Evolutionary conservation across 2,329 filamentous ascomycete species (phyloP).

Genomic region (Peltaster fructicola): DNA sequence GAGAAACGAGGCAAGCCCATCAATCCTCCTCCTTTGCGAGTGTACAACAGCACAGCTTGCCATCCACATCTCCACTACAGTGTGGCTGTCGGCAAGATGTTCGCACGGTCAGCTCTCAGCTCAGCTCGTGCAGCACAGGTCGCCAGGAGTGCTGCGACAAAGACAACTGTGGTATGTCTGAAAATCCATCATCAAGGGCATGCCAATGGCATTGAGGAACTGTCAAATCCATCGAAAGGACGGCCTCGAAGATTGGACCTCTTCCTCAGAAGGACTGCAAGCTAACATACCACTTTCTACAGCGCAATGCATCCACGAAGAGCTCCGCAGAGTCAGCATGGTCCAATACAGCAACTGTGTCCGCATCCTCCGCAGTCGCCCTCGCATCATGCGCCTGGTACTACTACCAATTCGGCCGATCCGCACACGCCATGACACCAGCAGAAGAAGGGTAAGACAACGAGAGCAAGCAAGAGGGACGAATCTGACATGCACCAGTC

Average conservation of each 20-base stretch:
- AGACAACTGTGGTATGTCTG: constrained; percentile 27
- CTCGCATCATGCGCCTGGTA: constrained; percentile 90
- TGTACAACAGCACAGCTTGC: no score
- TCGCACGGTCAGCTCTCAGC: constrained; percentile 83
- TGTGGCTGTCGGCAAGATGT: constrained; percentile 71
- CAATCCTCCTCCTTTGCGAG: no score
- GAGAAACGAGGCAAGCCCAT: no score
- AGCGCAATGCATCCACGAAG: constrained; percentile 51
- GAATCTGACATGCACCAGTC: constrained; percentile 35
- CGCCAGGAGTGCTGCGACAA: constrained; percentile 44
- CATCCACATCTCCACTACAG: no score
- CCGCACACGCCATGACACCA: constrained; percentile 75
- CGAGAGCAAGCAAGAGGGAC: constrained; percentile 1
- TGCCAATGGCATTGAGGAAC: constrained; percentile 1
- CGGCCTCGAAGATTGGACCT: constrained; percentile 1
- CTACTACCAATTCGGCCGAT: constrained; percentile 85
- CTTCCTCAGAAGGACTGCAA: constrained; percentile 5
- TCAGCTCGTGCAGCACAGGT: constrained; percentile 71
- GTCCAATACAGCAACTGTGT: constrained; percentile 71
- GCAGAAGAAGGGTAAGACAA: constrained; percentile 90
- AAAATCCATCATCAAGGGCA: constrained; percentile 1
- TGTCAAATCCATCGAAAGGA: constrained; percentile 1
- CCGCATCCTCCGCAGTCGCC: constrained; percentile 71
- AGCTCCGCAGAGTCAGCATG: constrained; percentile 56
- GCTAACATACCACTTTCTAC: constrained; percentile 11